These are phyloP conservation scores for Micractinium sp. DNA, from an alignment of 139 green algal genomes.

Conservation along the genomic window DNA sequence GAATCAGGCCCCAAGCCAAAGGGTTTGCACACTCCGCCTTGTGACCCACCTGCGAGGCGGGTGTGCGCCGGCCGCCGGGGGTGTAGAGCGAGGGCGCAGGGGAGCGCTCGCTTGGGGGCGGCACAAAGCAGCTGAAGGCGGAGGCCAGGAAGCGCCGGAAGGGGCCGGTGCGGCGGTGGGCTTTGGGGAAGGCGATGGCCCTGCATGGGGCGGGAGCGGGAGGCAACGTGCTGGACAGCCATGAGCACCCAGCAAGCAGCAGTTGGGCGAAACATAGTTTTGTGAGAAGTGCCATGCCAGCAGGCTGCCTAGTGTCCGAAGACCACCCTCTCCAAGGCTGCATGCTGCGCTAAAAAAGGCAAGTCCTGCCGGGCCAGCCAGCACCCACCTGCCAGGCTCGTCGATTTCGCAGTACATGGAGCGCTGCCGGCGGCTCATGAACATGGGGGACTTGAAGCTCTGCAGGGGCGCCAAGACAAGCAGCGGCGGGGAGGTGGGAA, in stretches of 20 bases:
- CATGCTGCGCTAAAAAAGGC: too few species aligned
- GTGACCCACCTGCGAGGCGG: neutral
- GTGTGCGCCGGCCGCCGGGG: neutral
- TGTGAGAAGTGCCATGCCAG: neutral
- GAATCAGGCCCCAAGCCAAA: too few species aligned
- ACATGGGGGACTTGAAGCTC: constrained; percentile 27
- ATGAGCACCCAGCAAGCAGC: neutral
- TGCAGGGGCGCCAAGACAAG: neutral
- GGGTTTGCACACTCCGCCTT: too few species aligned
- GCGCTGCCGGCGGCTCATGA: constrained; percentile 29
- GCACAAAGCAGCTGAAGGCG: constrained; percentile 35
- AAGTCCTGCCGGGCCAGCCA: neutral
- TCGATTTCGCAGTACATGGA: constrained; percentile 44
- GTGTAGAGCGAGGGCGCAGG: constrained; percentile 8
- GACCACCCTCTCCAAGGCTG: too few species aligned
- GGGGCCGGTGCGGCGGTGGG: neutral
- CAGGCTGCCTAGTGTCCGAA: too few species aligned
- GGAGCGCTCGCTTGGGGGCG: constrained; percentile 4
- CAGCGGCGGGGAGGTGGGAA: neutral
- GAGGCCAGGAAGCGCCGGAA: constrained; percentile 6
- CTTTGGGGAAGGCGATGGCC: neutral
- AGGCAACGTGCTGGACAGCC: neutral
- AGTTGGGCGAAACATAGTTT: too few species aligned
- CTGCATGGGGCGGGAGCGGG: neutral
- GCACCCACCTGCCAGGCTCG: constrained; percentile 25